Evolutionary conservation across 163 green algal genomes (phyloP).

Genomic region (Coccomyxa subellipsoidea): DNA sequence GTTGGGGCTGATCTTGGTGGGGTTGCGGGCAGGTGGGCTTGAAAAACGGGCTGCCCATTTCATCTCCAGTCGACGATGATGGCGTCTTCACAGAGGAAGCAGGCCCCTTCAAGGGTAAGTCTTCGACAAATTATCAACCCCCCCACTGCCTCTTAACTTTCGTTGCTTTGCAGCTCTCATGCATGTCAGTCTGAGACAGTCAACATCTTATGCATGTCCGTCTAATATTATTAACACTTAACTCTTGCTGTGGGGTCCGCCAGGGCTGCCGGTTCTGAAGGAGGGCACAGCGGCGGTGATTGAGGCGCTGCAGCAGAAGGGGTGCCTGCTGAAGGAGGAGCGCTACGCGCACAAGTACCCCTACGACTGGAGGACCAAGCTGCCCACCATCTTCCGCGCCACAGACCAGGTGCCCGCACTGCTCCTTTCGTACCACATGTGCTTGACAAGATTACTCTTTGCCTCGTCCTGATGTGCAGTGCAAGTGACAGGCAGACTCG

Average conservation of each 20-base stretch:
- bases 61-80: slow-evolving; percentile 93
- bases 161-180: not conserved
- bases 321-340: slow-evolving; percentile 61
- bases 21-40: slow-evolving; percentile 74
- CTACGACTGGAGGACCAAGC: slow-evolving; percentile 99
- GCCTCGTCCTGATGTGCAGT: not conserved
- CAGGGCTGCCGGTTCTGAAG: slow-evolving; percentile 71
- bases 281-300: slow-evolving; percentile 85
- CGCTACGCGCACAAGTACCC: slow-evolving; percentile 97
- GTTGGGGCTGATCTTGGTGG: not conserved
- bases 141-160: not conserved
- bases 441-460: too few relatives aligned
- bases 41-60: slow-evolving; percentile 79
- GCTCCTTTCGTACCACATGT: too few relatives aligned
- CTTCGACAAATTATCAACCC: not conserved
- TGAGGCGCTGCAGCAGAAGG: slow-evolving; percentile 14
- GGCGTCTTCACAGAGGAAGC: slow-evolving; percentile 93
- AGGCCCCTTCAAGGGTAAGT: slow-evolving; percentile 38
- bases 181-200: too few relatives aligned
- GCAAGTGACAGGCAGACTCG: not conserved
- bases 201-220: too few relatives aligned
- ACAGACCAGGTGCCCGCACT: slow-evolving; percentile 79
- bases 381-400: slow-evolving; percentile 97
- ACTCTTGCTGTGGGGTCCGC: not conserved
- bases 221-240: not conserved